phyloP scores from a whole-genome alignment of 1,139 yeast genomes.

The Scheffersomyces parashehatae region DNA sequence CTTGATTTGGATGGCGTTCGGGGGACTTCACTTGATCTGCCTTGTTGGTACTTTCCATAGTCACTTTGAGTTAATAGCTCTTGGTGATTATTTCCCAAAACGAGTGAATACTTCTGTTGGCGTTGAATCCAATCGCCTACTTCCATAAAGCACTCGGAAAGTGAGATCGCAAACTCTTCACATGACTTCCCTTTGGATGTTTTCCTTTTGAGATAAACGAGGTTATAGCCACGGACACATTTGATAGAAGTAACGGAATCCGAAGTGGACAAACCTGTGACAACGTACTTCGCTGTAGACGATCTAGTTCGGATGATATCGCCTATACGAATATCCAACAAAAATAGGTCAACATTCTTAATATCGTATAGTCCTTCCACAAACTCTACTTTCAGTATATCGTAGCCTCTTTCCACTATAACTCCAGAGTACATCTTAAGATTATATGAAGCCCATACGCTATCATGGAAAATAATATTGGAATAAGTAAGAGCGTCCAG shows the following conservation, averaged over 20 bases:
- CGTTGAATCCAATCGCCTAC: conserved; percentile 43
- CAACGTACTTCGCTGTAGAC: conserved; percentile 28
- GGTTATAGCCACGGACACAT: conserved; percentile 63
- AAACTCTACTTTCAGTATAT: conserved; percentile 32
- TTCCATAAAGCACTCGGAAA: conserved; percentile 33
- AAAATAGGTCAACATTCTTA: conserved; percentile 29
- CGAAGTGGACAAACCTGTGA: conserved; percentile 42
- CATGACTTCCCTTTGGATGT: conserved; percentile 13
- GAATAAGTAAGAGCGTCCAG: conserved; percentile 18
- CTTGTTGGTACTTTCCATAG: too few relatives aligned
- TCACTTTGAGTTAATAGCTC: conserved; percentile 6
- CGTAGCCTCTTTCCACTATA: conserved; percentile 19
- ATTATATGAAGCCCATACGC: conserved; percentile 41
- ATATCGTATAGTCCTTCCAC: conserved; percentile 32
- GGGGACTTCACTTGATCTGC: neutral
- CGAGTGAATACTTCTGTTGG: conserved; percentile 26
- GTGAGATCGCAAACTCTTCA: conserved; percentile 15
- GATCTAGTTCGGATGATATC: conserved; percentile 25
- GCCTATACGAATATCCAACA: conserved; percentile 40
- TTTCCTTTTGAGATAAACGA: conserved; percentile 34
- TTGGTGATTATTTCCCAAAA: conserved; percentile 1
- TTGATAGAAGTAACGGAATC: conserved; percentile 24
- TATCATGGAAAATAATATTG: conserved; percentile 18
- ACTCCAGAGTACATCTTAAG: conserved; percentile 39
- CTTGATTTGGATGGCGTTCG: neutral